Conservation (phyloP, 371 early-diverging fungal genomes). For the Rhizopus microsporus region DNA sequence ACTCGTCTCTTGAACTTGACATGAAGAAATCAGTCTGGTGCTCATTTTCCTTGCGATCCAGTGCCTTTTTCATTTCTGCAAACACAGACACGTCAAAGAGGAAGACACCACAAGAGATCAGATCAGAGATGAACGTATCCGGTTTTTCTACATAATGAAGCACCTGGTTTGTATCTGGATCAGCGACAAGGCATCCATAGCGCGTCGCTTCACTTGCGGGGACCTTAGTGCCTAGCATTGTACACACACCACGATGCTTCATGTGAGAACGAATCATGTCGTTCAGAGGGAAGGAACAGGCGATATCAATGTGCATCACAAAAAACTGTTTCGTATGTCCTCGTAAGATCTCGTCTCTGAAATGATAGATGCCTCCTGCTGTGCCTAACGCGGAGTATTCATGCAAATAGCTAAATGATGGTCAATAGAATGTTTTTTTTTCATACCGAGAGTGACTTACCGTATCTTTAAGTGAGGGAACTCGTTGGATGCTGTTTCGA, state of each 20-base stretch:
- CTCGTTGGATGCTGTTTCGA: constrained; percentile 79
- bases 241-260: constrained; percentile 77
- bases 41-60: constrained; percentile 62
- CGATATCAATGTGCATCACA: constrained; percentile 95
- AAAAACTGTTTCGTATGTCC: constrained; percentile 89
- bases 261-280: constrained; percentile 83
- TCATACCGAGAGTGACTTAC: constrained; percentile 41
- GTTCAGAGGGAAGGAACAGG: constrained; percentile 85
- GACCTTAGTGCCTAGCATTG: constrained; percentile 83
- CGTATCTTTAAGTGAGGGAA: constrained; percentile 82
- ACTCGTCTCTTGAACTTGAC: constrained; percentile 40
- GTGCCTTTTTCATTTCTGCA: constrained; percentile 78
- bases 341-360: constrained; percentile 92
- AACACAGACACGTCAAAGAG: constrained; percentile 88
- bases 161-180: constrained; percentile 81
- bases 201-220: constrained; percentile 73
- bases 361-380: constrained; percentile 96
- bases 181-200: constrained; percentile 91
- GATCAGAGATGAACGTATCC: constrained; percentile 89
- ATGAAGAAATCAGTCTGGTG: constrained; percentile 21
- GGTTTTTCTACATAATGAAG: constrained; percentile 98
- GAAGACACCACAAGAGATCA: constrained; percentile 94
- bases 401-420: constrained; percentile 74
- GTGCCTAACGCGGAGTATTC: constrained; percentile 96
- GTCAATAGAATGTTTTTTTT: neutral